phyloP scores from a whole-genome alignment of 768 basidiomycete genomes.

The Galerina sulciceps region DNA sequence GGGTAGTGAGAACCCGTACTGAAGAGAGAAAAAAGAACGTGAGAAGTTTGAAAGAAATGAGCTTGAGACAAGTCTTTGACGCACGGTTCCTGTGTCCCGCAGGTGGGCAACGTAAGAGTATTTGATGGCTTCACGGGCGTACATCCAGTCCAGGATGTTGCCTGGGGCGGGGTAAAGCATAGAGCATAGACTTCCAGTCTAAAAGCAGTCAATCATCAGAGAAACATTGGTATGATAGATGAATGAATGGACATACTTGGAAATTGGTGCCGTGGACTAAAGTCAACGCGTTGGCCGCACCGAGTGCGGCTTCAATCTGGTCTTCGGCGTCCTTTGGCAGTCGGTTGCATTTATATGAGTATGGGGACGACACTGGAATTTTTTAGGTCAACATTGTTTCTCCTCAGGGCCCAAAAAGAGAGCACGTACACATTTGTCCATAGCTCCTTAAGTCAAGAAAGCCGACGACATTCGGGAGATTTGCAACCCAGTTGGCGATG shows the following conservation, averaged over 20 bases:
- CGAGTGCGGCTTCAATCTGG: slow-evolving; percentile 71
- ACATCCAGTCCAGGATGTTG: slow-evolving; percentile 43
- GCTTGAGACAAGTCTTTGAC: slow-evolving; percentile 12
- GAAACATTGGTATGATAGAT: neutral
- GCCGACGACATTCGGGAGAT: slow-evolving; percentile 54
- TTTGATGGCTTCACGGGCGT: slow-evolving; percentile 32
- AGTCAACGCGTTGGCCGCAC: slow-evolving; percentile 62
- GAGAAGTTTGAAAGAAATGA: neutral
- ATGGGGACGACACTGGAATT: slow-evolving; percentile 75
- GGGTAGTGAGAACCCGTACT: slow-evolving; percentile 84
- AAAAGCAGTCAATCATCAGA: neutral
- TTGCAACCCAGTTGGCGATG: slow-evolving; percentile 68
- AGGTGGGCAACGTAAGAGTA: slow-evolving; percentile 38
- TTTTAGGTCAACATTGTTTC: neutral
- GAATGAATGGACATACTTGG: slow-evolving; percentile 37
- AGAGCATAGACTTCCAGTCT: slow-evolving; percentile 32
- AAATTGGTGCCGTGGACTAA: slow-evolving; percentile 59
- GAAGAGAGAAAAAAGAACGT: neutral
- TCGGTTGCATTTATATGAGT: slow-evolving; percentile 68
- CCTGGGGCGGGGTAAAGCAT: slow-evolving; percentile 39
- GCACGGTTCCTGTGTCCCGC: slow-evolving; percentile 40
- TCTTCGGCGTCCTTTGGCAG: slow-evolving; percentile 76
- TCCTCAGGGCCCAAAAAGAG: neutral
- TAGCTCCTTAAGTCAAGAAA: slow-evolving; percentile 83
- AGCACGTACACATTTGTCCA: slow-evolving; percentile 75